Base-by-base conservation (phyloP, 192 early-diverging fungal species). In the Coemansia furcata region DNA sequence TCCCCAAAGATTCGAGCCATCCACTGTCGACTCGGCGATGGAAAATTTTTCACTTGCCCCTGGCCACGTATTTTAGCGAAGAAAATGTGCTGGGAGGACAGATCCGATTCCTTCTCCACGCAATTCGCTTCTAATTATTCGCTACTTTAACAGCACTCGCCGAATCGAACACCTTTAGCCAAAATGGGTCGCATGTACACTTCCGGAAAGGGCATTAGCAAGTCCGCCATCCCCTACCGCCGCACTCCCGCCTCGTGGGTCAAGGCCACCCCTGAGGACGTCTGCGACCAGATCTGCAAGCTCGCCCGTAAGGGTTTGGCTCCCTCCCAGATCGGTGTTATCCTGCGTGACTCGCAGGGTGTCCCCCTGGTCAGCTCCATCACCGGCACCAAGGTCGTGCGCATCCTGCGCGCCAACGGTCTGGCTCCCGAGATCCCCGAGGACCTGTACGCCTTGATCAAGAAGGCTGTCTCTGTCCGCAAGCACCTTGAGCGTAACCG, bases 371-470 rank as follows among this genome's bases (percentile, higher is more conserved):
- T 99, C 84, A 89, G 88, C 76, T 87, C 86, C 84, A 92, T 99
- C 77, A 99, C 97, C 76, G 95, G 96, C 82, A 99, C 96, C 94
- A 98, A 99, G 93, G 89, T 99, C 67, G 90, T 98, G 73, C 95
- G 97, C 87, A 98, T 99, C 85, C 89, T 99, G 72, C 96, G 95
- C 87, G 88, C 92, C 85, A 96, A 95, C 87, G 95, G 95, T 75
- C 85, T 96, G 59, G 93, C 90, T 70, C 96, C 96, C 65, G 91
- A 94, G 79, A 90, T 98, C 79, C 96, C 96, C 72, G 97, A 99
- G 87, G 96, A 99, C 87, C 89, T 99, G 62, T 97, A 97, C 91
- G 93, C 94, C 86, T 85, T 99, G 72, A 98, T 98, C 88, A 99
- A 97, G 93, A 98, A 98, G 93, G 96, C 97, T 71, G 95, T 99